Conservation (phyloP, 345 rosid species). For the Citrus sinensis region DNA sequence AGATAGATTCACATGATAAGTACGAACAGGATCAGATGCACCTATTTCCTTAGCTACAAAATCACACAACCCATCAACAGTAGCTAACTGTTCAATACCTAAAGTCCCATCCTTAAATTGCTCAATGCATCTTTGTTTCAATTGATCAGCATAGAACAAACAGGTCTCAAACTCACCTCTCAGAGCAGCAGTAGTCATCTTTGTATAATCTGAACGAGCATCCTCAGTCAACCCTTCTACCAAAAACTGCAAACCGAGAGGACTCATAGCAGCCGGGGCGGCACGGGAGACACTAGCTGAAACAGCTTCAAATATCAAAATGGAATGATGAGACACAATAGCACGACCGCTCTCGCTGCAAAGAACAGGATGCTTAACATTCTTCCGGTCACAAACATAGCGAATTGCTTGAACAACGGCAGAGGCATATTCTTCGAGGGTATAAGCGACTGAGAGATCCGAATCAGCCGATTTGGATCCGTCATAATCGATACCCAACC, state of each 20-base stretch:
- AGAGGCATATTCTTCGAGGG: constrained; percentile 76
- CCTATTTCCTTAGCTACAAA: constrained; percentile 55
- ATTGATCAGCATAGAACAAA: constrained; percentile 59
- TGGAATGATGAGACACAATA: constrained; percentile 85
- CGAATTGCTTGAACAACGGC: constrained; percentile 72
- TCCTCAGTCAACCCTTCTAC: constrained; percentile 63
- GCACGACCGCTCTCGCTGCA: constrained; percentile 95
- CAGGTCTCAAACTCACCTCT: constrained; percentile 71
- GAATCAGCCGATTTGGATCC: constrained; percentile 85
- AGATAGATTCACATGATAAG: constrained; percentile 80
- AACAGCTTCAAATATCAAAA: constrained; percentile 77
- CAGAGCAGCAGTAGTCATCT: constrained; percentile 48
- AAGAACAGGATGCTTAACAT: constrained; percentile 72
- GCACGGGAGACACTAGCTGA: constrained; percentile 30
- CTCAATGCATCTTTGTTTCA: constrained; percentile 83
- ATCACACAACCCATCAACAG: constrained; percentile 84
- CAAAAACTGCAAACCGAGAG: constrained; percentile 46
- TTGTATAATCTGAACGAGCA: constrained; percentile 51
- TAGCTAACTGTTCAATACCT: constrained; percentile 76
- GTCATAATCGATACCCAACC: constrained; percentile 88
- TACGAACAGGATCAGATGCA: constrained; percentile 47
- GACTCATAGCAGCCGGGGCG: constrained; percentile 22
- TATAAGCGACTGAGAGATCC: constrained; percentile 80
- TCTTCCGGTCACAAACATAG: constrained; percentile 64
- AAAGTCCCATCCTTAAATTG: constrained; percentile 76